Base-by-base conservation (phyloP, 2,329 filamentous ascomycete species). In the Penicillium sp. region DNA sequence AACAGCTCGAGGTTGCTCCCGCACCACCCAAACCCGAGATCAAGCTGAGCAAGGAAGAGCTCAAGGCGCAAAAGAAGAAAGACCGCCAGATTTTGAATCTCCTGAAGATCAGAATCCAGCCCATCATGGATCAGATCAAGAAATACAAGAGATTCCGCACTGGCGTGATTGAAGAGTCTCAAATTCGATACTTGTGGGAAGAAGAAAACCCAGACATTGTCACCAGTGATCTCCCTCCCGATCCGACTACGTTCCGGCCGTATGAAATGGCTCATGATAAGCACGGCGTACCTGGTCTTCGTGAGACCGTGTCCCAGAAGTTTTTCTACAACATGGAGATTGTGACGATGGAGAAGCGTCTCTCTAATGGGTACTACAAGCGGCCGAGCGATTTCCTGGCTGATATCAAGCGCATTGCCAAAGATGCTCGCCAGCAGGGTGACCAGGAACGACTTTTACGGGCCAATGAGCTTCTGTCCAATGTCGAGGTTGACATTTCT, bases 91-190 rank as follows among this genome's bases (percentile, higher is more conserved):
- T 82, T 8, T 73, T 96, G 37, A 95, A 96, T 60, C 71, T 83
- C 41, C 71, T 98, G 48, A 98, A 96, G 69, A 80, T 94, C 26
- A 73, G 83, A 36, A 79, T 98, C 37, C 89, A 95, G 62, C 87
- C 86, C 2, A 86, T 96, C 51, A 95, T 98, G 88, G 90, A 98
- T 51, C 87, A 95, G 65, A 86, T 98, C 59, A 92, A 94, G 62
- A 88, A 84, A 59, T 94, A 95, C 67, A 85, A 83, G 59, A 87
- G 87, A 51, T 96, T 96, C 66, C 77, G 88, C 44, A 79, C 80
- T 38, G 82, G 86, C 1, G 78, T 86, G 28, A 82, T 98, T 44
- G 79, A 85, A 2, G 80, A 85, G 35, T 64, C 67, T 8, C 76
- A 81, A 47, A 87, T 93, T 42, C 74, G 80, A 13, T 95, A 96